Base-by-base conservation (phyloP, 1,284 basidiomycete genomes). In the Moesziomyces globuligerus region DNA sequence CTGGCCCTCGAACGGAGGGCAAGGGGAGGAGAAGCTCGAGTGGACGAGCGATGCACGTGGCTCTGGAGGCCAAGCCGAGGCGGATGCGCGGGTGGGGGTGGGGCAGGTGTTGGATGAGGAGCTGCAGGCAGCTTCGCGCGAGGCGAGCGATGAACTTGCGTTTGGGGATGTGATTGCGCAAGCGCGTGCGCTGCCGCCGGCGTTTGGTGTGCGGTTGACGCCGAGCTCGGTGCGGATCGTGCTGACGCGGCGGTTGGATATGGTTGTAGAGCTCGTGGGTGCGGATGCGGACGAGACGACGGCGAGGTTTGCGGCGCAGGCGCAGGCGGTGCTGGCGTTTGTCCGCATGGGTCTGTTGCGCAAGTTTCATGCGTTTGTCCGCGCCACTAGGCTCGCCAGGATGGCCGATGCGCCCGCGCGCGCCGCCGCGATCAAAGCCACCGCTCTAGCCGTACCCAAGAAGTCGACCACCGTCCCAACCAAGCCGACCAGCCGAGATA, bases 131-230 rank as follows among this genome's bases (percentile, higher is more conserved):
- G 77, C 77, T 4, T 73, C 73, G 34, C 26, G 61, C 11, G 77
- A 79, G 44, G 67, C 72, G 1, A 68, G 58, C 15, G 77, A 79
- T 50, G 62, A 59, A 23, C 48, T 78, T 24, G 56, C 73, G 1
- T 79, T 77, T 36, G 66, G 72, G 28, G 72, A 72, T 34, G 48
- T 79, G 0, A 60, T 70, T 4, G 61, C 61, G 1, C 66, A 79
- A 26, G 71, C 68, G 0, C 48, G 77, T 11, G 34, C 41, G 11
- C 40, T 79, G 3, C 64, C 72, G 1, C 56, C 65, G 2, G 56
- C 58, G 1, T 68, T 75, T 17, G 57, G 66, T 0, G 70, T 70
- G 18, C 38, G 65, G 7, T 43, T 75, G 26, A 74, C 68, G 5
- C 55, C 58, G 6, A 29, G 29, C 1, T 53, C 71, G 34, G 66